Conservation (phyloP, 768 basidiomycete genomes). For the Coprinellus aureogranulatus region DNA sequence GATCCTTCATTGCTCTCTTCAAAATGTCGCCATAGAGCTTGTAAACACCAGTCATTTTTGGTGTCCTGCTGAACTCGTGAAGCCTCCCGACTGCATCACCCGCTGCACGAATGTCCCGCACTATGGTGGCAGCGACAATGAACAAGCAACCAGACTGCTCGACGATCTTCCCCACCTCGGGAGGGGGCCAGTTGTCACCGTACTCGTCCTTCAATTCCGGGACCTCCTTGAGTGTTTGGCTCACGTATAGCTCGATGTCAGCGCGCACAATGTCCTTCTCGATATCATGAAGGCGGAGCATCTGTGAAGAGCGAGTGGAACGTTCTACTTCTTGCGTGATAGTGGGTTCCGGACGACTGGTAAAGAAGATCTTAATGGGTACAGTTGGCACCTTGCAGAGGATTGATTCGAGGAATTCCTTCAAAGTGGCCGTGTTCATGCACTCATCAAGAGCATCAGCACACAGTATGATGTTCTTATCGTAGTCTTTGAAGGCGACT, state of each 20-base stretch:
- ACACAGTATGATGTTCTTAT: slow-evolving; percentile 7
- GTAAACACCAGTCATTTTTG: neutral
- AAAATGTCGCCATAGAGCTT: neutral
- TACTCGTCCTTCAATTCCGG: neutral
- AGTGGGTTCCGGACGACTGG: slow-evolving; percentile 17
- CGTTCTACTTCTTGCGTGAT: neutral
- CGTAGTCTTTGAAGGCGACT: neutral
- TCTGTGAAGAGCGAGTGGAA: slow-evolving; percentile 1
- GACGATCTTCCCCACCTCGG: neutral
- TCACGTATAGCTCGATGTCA: slow-evolving; percentile 4
- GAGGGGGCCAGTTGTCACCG: neutral
- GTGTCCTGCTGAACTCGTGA: neutral
- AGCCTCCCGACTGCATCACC: neutral
- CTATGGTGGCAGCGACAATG: neutral
- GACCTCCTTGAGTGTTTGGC: neutral
- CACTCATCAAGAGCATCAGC: slow-evolving; percentile 23
- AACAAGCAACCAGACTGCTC: neutral
- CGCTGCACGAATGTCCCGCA: neutral
- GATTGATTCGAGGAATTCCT: slow-evolving; percentile 14
- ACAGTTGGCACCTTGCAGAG: slow-evolving; percentile 5
- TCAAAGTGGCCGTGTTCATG: slow-evolving; percentile 8
- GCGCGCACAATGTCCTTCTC: neutral
- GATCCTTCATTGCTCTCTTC: neutral
- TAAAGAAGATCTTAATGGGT: slow-evolving; percentile 20
- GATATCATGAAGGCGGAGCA: slow-evolving; percentile 8